Evolutionary conservation across 495 filamentous ascomycete species (phyloP).

Genomic region (Aspergillus ellipticus): DNA sequence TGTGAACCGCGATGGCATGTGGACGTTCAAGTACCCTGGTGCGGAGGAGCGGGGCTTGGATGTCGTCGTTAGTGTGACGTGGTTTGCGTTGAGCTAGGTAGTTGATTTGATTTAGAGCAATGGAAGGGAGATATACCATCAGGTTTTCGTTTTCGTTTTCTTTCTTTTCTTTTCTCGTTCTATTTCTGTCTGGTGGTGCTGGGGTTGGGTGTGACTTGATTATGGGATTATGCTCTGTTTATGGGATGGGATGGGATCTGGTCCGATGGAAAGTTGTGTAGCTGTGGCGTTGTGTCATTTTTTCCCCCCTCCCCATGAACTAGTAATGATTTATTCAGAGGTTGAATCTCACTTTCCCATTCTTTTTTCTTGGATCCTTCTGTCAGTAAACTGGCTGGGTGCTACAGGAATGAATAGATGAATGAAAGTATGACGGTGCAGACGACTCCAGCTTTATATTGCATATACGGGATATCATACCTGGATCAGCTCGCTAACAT

Average conservation of each 20-base stretch:
- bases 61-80: slow-evolving; percentile 86
- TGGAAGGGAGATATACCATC: slow-evolving; percentile 8
- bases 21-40: slow-evolving; percentile 91
- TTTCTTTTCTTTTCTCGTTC: slow-evolving; percentile 9
- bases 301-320: too few species aligned
- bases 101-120: slow-evolving; percentile 1
- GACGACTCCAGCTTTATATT: background rate
- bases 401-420: background rate
- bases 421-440: too few species aligned
- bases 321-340: too few species aligned
- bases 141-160: slow-evolving; percentile 9
- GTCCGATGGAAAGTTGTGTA: too few species aligned
- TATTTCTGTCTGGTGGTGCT: slow-evolving; percentile 2
- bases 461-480: slow-evolving; percentile 5
- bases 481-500: background rate
- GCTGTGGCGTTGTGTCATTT: too few species aligned
- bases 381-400: too few species aligned
- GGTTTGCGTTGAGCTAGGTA: slow-evolving; percentile 58
- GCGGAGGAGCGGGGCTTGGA: slow-evolving; percentile 82
- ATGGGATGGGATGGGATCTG: too few species aligned
- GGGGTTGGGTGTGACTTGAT: background rate
- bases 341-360: background rate
- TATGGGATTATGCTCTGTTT: too few species aligned
- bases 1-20: slow-evolving; percentile 95
- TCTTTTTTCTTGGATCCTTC: background rate